A percentile compares a stretch with the other conserved stretches of the same genome.
phyloP scores from a whole-genome alignment of 2,329 filamentous ascomycete genomes.

The Scedosporium apiospermum region DNA sequence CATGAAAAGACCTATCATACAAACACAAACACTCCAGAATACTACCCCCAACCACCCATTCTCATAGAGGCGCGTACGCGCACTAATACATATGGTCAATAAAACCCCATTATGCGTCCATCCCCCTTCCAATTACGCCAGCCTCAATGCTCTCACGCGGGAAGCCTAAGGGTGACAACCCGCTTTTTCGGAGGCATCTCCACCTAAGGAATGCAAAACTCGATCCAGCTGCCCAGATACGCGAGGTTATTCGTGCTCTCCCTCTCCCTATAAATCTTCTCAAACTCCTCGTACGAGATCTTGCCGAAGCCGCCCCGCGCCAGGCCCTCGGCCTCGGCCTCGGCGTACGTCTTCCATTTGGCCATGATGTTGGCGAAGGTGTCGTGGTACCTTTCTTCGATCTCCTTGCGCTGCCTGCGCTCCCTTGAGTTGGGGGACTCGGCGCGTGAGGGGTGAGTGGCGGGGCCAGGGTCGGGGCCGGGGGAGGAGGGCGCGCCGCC shows the following conservation, averaged over 20 bases:
- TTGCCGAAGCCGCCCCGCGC: slow-evolving; percentile 70
- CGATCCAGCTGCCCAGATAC: slow-evolving; percentile 86
- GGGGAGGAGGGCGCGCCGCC: not conserved
- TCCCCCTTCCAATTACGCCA: too few species aligned
- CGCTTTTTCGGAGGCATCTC: not conserved
- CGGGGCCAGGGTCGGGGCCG: not conserved
- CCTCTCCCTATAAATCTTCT: slow-evolving; percentile 60
- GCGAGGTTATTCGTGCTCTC: slow-evolving; percentile 56
- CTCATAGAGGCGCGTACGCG: too few species aligned
- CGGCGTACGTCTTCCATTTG: slow-evolving; percentile 47
- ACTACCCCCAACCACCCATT: too few species aligned
- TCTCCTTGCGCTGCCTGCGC: slow-evolving; percentile 3
- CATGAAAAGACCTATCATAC: too few species aligned
- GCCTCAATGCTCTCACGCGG: not conserved
- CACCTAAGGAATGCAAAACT: slow-evolving; percentile 57
- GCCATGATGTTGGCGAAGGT: slow-evolving; percentile 25
- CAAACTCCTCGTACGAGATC: slow-evolving; percentile 72
- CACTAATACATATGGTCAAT: too few species aligned
- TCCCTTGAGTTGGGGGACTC: not conserved
- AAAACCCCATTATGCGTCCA: too few species aligned
- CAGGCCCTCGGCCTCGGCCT: slow-evolving; percentile 58
- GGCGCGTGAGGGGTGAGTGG: not conserved
- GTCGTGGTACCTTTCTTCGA: slow-evolving; percentile 7
- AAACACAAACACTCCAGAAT: too few species aligned
- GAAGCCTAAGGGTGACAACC: not conserved